These are phyloP conservation scores for Collybiopsis confluens DNA, from an alignment of 768 basidiomycete genomes.

Conservation along the genomic window DNA sequence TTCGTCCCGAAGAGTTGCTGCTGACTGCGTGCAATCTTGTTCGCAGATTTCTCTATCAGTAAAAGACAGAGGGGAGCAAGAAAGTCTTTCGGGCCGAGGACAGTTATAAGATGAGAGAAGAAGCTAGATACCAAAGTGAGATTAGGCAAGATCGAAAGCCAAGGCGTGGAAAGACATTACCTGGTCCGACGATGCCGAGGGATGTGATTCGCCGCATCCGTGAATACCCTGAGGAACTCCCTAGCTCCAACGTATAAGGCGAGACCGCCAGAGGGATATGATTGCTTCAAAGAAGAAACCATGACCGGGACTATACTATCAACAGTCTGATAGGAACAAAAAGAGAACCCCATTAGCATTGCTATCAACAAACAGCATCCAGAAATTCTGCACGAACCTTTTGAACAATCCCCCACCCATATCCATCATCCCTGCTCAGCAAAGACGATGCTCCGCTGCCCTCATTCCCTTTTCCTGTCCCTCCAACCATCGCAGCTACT, in stretches of 20 bases:
- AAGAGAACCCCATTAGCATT: too few relatives aligned
- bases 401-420: constrained; percentile 93
- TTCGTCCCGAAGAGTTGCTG: not conserved
- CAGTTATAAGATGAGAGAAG: constrained; percentile 81
- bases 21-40: constrained; percentile 55
- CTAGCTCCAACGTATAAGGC: constrained; percentile 66
- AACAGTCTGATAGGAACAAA: constrained; percentile 58
- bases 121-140: constrained; percentile 49
- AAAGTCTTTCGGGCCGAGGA: constrained; percentile 78
- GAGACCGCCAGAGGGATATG: constrained; percentile 42
- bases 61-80: constrained; percentile 80
- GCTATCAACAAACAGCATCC: not conserved
- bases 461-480: not conserved
- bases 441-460: constrained; percentile 58
- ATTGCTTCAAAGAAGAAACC: constrained; percentile 68
- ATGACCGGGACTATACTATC: constrained; percentile 93
- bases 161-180: constrained; percentile 37
- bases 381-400: constrained; percentile 45
- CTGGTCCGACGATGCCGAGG: constrained; percentile 89
- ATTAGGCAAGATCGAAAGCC: not conserved
- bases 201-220: constrained; percentile 87
- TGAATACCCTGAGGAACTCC: constrained; percentile 87
- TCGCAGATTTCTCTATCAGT: constrained; percentile 73
- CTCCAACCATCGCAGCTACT: not conserved
- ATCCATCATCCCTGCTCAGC: constrained; percentile 93